Conservation (phyloP, 23 red algal species). For the Cyanidiococcus yangmingshanensis region DNA sequence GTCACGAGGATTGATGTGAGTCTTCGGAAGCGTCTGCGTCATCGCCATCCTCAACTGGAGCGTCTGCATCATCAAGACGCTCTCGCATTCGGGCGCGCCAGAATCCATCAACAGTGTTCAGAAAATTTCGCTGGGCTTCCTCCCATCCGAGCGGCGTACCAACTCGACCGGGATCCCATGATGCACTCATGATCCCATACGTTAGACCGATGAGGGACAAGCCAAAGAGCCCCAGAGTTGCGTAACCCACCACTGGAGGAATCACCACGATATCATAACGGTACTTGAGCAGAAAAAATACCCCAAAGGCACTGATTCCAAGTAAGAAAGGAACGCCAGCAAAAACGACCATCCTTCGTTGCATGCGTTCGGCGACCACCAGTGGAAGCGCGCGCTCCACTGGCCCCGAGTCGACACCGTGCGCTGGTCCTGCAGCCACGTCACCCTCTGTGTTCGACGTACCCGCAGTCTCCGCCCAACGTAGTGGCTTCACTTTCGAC, state of each 20-base stretch:
- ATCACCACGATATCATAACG: constrained; percentile 47
- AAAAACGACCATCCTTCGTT: constrained; percentile 44
- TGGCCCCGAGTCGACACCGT: no score
- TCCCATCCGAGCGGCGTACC: constrained; percentile 44
- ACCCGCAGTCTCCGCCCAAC: not conserved
- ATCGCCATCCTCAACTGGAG: not conserved
- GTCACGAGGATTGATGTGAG: no score
- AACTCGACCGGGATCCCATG: constrained; percentile 51
- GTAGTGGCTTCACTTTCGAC: not conserved
- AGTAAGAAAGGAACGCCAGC: constrained; percentile 45
- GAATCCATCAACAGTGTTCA: constrained; percentile 46
- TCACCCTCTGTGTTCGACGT: no score
- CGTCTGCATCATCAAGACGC: constrained; percentile 31
- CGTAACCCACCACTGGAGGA: constrained; percentile 46
- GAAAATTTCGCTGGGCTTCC: constrained; percentile 33
- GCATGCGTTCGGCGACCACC: constrained; percentile 60
- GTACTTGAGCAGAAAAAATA: constrained; percentile 51
- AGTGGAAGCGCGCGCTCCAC: constrained; percentile 30
- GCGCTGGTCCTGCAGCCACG: no score
- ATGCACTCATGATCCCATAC: constrained; percentile 63
- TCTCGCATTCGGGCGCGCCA: constrained; percentile 38
- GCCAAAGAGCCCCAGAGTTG: constrained; percentile 53
- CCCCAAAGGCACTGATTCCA: constrained; percentile 40
- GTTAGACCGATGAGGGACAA: constrained; percentile 51
- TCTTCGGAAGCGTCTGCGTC: not conserved